Conservation (phyloP, 75 land plant genomes). For the Pinus tabuliformis region DNA sequence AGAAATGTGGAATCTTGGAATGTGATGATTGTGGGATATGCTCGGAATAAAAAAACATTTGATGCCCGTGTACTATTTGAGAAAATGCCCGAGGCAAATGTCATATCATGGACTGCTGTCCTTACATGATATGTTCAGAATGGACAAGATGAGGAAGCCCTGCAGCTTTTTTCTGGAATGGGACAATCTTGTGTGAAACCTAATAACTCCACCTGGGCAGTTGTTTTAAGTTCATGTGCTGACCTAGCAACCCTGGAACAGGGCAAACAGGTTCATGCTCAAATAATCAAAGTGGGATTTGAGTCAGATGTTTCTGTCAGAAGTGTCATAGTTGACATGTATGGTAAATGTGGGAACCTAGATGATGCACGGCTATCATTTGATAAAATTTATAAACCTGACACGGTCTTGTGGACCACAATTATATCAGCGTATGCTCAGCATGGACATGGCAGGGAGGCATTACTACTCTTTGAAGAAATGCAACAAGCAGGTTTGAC, state of each 20-base stretch:
- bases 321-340: constrained; percentile 8
- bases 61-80: constrained; percentile 7
- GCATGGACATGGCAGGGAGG: constrained; percentile 59
- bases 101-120: constrained; percentile 67
- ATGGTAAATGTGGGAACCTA: constrained; percentile 10
- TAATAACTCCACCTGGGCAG: constrained; percentile 10
- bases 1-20: no score
- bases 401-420: constrained; percentile 75
- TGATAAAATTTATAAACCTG: constrained; percentile 35
- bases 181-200: constrained; percentile 12
- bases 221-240: constrained; percentile 10
- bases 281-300: constrained; percentile 4
- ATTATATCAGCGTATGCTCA: constrained; percentile 65
- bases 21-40: no score
- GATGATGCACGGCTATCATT: constrained; percentile 18
- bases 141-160: constrained; percentile 52
- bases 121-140: constrained; percentile 54
- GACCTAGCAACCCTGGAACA: not conserved
- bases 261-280: constrained; percentile 20
- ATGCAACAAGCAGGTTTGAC: constrained; percentile 47
- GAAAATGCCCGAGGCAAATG: constrained; percentile 18
- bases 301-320: constrained; percentile 6
- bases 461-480: constrained; percentile 35
- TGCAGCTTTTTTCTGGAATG: constrained; percentile 45
- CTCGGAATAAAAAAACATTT: no score